Conservation (phyloP, 768 basidiomycete species). For the Mrakia blollopis region DNA sequence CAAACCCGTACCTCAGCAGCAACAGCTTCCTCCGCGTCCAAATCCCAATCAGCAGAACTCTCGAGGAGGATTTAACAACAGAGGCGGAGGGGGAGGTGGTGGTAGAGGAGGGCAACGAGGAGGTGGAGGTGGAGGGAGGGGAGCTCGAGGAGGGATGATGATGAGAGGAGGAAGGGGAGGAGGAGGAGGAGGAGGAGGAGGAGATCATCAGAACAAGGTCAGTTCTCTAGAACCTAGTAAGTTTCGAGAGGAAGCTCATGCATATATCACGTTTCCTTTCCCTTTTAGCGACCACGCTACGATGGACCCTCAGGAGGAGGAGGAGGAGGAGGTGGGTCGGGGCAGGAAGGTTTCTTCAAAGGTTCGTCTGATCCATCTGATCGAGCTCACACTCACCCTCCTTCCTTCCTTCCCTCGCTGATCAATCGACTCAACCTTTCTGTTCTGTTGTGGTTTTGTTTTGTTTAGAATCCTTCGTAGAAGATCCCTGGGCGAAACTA, state of each 20-base stretch:
- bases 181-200: background rate
- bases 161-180: constrained; percentile 13
- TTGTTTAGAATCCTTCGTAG: constrained; percentile 21
- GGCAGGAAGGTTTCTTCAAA: constrained; percentile 21
- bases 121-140: constrained; percentile 8
- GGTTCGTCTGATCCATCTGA: background rate
- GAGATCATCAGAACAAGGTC: constrained; percentile 4
- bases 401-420: background rate
- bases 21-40: background rate
- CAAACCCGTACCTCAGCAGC: background rate
- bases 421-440: background rate
- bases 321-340: background rate
- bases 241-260: too few relatives aligned
- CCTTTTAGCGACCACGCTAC: background rate
- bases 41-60: background rate
- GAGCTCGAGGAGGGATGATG: constrained; percentile 12
- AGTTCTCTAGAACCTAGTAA: too few relatives aligned
- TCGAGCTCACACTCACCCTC: background rate
- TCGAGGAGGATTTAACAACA: background rate
- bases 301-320: background rate
- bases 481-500: constrained; percentile 25
- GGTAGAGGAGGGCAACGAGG: background rate
- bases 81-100: constrained; percentile 1
- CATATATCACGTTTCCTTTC: background rate
- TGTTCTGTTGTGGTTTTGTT: background rate